A percentile compares a stretch with the other conserved stretches of the same genome.
Conservation (phyloP, 2,329 filamentous ascomycete species). For the Cordyceps fumosorosea region DNA sequence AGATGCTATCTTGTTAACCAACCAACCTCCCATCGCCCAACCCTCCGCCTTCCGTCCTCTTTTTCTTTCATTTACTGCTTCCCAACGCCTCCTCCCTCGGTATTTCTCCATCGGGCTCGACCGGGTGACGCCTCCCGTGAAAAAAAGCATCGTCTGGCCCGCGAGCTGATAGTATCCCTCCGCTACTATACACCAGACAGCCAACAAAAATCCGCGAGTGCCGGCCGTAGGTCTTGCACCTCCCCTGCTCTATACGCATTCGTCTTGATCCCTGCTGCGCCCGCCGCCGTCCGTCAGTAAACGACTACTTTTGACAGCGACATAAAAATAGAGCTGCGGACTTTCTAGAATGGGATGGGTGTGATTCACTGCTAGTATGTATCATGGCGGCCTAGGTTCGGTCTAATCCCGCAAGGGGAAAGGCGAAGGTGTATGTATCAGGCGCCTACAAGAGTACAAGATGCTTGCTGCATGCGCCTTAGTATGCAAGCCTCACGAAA, state of each 20-base stretch:
- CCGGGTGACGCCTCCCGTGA: not conserved
- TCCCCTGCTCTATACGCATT: not conserved
- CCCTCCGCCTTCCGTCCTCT: not conserved
- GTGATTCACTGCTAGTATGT: not conserved
- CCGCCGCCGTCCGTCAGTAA: too few relatives aligned
- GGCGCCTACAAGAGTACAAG: not conserved
- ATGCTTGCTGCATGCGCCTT: not conserved
- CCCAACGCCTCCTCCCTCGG: not conserved
- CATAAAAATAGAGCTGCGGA: not conserved
- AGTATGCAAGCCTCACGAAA: not conserved
- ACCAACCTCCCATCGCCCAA: too few relatives aligned
- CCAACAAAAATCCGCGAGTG: not conserved
- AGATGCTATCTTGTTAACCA: too few relatives aligned
- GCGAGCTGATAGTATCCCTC: not conserved
- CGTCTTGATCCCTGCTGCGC: too few relatives aligned
- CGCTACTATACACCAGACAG: not conserved
- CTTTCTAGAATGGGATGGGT: not conserved
- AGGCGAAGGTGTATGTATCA: not conserved
- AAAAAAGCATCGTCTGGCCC: too few relatives aligned
- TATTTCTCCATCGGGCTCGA: not conserved
- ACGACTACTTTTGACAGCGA: too few relatives aligned
- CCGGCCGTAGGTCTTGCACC: not conserved
- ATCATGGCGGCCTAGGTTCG: not conserved
- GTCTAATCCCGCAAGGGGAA: not conserved
- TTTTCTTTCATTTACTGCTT: not conserved